These are phyloP conservation scores for Cordyceps farinosa DNA, from an alignment of 2,329 filamentous ascomycete species.

Conservation along the genomic window DNA sequence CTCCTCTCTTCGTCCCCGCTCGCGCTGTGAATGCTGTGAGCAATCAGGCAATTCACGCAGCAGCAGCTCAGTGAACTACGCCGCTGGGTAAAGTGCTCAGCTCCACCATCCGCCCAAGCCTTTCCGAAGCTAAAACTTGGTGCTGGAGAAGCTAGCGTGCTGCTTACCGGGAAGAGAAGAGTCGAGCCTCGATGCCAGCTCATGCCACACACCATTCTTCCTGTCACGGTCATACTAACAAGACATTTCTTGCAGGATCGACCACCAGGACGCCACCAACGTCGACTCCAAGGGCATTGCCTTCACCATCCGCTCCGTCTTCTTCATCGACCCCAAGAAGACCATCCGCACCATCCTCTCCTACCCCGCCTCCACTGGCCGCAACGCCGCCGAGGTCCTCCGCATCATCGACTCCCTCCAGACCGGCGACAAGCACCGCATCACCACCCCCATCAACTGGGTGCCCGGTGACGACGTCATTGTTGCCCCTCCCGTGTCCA, in stretches of 20 bases:
- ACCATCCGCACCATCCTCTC: constrained; percentile 88
- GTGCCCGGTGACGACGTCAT: constrained; percentile 86
- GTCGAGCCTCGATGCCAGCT: neutral
- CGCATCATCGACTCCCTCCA: constrained; percentile 76
- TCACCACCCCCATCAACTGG: constrained; percentile 92
- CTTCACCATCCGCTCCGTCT: constrained; percentile 92
- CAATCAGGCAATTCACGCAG: constrained; percentile 4
- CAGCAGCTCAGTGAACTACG: neutral
- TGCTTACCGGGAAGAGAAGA: neutral
- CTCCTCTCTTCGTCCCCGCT: neutral
- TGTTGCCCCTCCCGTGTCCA: constrained; percentile 77
- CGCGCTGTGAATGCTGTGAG: neutral
- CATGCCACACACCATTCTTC: too few species aligned
- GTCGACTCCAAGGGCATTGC: constrained; percentile 79
- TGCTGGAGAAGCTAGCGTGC: neutral
- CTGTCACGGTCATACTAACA: neutral
- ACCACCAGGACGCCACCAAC: constrained; percentile 78
- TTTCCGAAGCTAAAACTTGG: neutral
- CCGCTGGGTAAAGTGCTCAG: neutral
- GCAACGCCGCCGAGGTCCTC: constrained; percentile 75
- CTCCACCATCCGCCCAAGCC: neutral
- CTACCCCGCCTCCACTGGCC: constrained; percentile 87
- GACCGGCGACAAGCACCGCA: constrained; percentile 80
- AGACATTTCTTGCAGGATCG: constrained; percentile 49
- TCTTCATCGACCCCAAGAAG: constrained; percentile 91